Evolutionary conservation across 139 green algal genomes (phyloP).

Genomic region (Chlamydomonas sp.): DNA sequence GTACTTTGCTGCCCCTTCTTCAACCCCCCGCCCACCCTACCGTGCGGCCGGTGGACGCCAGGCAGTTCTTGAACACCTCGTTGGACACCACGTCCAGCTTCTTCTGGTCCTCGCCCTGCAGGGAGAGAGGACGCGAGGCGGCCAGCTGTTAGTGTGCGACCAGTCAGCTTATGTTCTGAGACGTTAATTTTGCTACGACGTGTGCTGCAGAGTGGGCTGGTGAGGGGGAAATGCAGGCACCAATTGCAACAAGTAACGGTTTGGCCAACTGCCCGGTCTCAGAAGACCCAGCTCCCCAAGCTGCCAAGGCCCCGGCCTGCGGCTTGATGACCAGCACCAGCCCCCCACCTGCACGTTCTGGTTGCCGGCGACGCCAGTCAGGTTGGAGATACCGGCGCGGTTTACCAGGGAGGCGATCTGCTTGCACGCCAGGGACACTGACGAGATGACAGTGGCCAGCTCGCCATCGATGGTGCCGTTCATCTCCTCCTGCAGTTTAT

Average conservation of each 20-base stretch:
- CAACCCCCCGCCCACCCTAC: conserved; percentile 12
- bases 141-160: background rate
- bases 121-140: background rate
- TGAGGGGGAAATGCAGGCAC: too few relatives aligned
- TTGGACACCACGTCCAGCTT: conserved; percentile 99
- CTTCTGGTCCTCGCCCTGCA: conserved; percentile 98
- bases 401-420: conserved; percentile 96
- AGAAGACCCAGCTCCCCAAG: too few relatives aligned
- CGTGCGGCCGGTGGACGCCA: conserved; percentile 82
- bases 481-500: conserved; percentile 71
- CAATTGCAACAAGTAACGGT: too few relatives aligned
- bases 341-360: conserved; percentile 68
- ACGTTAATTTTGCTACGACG: too few relatives aligned
- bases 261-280: too few relatives aligned
- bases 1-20: too few relatives aligned
- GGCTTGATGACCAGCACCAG: too few relatives aligned
- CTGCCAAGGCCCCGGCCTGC: background rate
- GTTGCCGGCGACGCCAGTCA: conserved; percentile 86
- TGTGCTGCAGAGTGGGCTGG: too few relatives aligned
- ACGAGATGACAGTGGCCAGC: conserved; percentile 93
- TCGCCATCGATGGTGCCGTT: conserved; percentile 90
- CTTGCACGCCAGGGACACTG: conserved; percentile 96
- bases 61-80: conserved; percentile 95
- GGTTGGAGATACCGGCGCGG: conserved; percentile 91
- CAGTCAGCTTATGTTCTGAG: background rate